Base-by-base conservation (phyloP, 2,329 filamentous ascomycete genomes). In the Epichloe sibirici region DNA sequence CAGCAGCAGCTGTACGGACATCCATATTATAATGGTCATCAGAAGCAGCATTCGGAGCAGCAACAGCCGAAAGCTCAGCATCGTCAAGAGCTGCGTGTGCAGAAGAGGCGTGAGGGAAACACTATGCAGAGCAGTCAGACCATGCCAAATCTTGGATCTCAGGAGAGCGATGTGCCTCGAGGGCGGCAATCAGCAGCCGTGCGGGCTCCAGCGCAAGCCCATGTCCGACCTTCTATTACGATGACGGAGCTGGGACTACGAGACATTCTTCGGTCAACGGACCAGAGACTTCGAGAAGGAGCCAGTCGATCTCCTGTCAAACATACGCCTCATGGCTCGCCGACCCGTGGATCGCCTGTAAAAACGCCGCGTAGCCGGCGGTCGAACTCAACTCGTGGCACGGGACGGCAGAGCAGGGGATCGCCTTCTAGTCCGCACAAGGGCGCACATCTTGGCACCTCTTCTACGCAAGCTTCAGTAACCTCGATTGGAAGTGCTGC, bases 261-360 rank as follows among this genome's bases (percentile, higher is more conserved):
- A 1, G 67, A 74, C 54, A 81, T 81, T 31, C 65, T 81, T 35
- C 69, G 69, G 44, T 75, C 70, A 37, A 81, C 77, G 1, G 78
- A 79, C 28, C 66, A 73, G 64, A 67, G 77, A 9, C 67, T 81
- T 13, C 66, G 70, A 21, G 68, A 72, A 3, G 71, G 71, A 3
- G 59, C 53, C 9, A 64, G 60, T 21, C 55, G 53, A 15, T 67
- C 67, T 2, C 65, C 66, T 0, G 56, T 57, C 23, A 68, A 67
- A 59, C 66, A 45, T 3, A 49, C 45, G 17, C 38, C 39, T 25
- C 51, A 45, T 5, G 15, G 15, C 2, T 51, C 61, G 34, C 57
- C 65, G 5, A 51, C 25, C 56, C 55, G 25, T 48, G 57, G 39
- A 23, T 63, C 66, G 5, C 63, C 66, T 0, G 53, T 48, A 3